Base-by-base conservation (phyloP, 2,329 filamentous ascomycete species). In the Chaetomiaceae sp. region DNA sequence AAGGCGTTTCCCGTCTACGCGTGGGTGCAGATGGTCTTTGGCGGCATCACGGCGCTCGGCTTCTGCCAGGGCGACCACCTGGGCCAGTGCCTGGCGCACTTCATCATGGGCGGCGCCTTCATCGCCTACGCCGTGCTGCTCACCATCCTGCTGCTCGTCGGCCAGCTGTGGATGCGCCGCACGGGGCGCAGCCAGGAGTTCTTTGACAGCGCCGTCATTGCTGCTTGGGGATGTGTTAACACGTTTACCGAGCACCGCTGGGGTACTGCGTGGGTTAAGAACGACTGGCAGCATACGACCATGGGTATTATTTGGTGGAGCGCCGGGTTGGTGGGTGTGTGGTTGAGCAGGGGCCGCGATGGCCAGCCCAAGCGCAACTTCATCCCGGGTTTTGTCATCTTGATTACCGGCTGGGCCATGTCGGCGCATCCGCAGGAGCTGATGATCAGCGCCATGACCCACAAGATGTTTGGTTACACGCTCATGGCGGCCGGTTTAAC, bases 241-340 rank as follows among this genome's bases (percentile, higher is more conserved):
- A 97, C 94, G 8, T 97, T 99, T 63, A 99, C 94, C 17, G 94
- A 97, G 71, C 94, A 99, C 68, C 83, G 88, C 48, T 99, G 94
- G 94, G 94, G 94, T 51, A 78, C 78, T 1, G 80, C 82, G 0
- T 99, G 94, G 94, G 90, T 88, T 48, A 84, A 82, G 71, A 97
- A 96, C 66, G 94, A 99, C 69, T 83, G 96, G 73, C 92, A 99
- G 70, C 94, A 99, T 70, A 99, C 94, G 0, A 89, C 88, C n/a
- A 97, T 99, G 92, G 94, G 94, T n/a, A 83, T 99, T 58, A 84
- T 99, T 47, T 99, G 94, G 94, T 99, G 92, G 92, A 88, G 85
- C 64, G 92, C 94, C 7, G 94, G 94, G 22, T 75, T 99, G 27
- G 81, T 92, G 11, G 94, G 94, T 38, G 80, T 99, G 48, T 99